Percentiles rank a stretch among this genome's conserved stretches.
phyloP scores from a whole-genome alignment of 148 eudicot genomes.

The Chenopodium suecicum region DNA sequence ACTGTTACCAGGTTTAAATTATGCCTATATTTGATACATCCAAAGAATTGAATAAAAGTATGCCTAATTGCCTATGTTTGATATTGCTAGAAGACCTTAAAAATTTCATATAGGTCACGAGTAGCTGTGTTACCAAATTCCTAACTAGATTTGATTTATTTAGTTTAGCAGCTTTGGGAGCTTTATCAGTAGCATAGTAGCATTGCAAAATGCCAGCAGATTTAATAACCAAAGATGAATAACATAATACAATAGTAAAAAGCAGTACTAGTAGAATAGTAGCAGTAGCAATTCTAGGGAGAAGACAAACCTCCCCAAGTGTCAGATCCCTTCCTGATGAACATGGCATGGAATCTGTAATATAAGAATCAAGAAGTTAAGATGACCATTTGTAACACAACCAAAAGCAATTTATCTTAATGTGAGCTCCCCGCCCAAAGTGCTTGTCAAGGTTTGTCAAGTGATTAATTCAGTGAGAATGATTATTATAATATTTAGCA shows the following conservation, averaged over 20 bases:
- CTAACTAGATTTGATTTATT: not conserved
- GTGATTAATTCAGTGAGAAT: not conserved
- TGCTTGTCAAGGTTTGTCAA: not conserved
- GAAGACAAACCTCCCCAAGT: conserved; percentile 47
- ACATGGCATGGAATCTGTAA: conserved; percentile 49
- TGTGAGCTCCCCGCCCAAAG: not conserved
- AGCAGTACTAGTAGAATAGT: not conserved
- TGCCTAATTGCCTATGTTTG: not conserved
- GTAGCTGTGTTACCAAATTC: not conserved
- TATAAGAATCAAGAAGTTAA: conserved; percentile 11
- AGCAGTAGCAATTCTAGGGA: conserved; percentile 14
- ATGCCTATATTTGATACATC: not conserved
- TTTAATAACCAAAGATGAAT: not conserved
- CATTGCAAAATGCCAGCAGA: not conserved
- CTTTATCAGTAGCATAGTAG: not conserved
- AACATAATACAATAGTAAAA: not conserved
- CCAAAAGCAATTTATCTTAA: not conserved
- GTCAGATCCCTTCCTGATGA: conserved; percentile 45
- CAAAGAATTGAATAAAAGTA: not conserved
- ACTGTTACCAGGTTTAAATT: not conserved
- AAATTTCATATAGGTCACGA: not conserved
- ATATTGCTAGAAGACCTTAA: not conserved
- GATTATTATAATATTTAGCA: too few species aligned
- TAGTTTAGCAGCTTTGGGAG: not conserved
- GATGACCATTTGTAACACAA: not conserved